These are phyloP conservation scores for Hordeum marinum DNA, from an alignment of 176 grass and related monocot genomes.

Conservation along the genomic window DNA sequence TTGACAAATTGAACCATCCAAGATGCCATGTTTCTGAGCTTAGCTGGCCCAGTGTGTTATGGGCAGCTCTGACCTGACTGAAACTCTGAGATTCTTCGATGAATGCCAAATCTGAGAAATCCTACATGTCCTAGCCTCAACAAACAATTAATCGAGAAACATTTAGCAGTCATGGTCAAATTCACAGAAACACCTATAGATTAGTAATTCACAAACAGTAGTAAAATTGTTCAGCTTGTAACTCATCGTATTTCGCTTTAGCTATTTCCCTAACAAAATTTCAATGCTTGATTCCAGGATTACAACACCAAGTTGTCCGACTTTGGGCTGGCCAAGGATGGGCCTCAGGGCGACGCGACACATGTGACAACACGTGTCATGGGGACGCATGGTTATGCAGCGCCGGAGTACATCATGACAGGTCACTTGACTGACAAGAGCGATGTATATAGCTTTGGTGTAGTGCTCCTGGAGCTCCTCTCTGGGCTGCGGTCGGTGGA, in stretches of 20 bases:
- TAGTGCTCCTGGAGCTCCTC: constrained; percentile 66
- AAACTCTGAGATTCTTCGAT: constrained; percentile 12
- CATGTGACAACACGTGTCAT: constrained; percentile 85
- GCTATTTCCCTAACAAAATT: constrained; percentile 3
- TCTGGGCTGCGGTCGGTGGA: constrained; percentile 48
- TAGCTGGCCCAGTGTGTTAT: not conserved
- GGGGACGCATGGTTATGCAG: constrained; percentile 78
- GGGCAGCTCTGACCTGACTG: not conserved
- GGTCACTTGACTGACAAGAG: constrained; percentile 79
- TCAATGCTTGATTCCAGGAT: constrained; percentile 42
- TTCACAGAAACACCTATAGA: not conserved
- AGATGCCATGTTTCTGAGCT: constrained; percentile 21
- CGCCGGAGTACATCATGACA: constrained; percentile 79
- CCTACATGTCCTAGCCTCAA: not conserved
- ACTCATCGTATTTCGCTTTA: not conserved
- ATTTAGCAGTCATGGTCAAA: not conserved
- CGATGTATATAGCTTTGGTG: constrained; percentile 80
- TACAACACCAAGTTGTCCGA: constrained; percentile 79
- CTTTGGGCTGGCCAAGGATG: constrained; percentile 87
- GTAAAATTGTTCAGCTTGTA: no score
- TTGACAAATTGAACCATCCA: constrained; percentile 10
- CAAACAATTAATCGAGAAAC: constrained; percentile 15
- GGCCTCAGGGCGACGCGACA: constrained; percentile 66
- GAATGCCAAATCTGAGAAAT: constrained; percentile 13
- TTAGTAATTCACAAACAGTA: not conserved